Conservation (phyloP, 345 rosid species). For the Psidium friedrichsthalianum region DNA sequence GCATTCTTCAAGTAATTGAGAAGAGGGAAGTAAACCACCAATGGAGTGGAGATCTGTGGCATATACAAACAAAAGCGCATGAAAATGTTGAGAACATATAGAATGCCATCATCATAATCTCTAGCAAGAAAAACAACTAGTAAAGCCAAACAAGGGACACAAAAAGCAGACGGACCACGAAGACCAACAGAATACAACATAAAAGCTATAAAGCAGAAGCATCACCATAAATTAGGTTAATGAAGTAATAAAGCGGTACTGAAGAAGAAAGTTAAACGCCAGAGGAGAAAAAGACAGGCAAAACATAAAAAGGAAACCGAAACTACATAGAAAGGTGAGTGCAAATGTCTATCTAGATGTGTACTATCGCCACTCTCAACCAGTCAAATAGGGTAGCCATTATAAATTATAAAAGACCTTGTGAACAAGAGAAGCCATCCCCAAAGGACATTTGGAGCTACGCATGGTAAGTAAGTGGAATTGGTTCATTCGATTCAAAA, state of each 20-base stretch:
- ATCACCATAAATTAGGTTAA: neutral
- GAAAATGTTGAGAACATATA: neutral
- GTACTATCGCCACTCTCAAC: neutral
- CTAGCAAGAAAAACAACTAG: neutral
- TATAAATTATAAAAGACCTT: neutral
- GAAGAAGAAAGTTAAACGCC: neutral
- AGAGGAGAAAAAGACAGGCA: neutral
- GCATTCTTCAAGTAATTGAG: conserved; percentile 64
- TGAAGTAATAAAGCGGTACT: neutral
- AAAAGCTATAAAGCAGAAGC: neutral
- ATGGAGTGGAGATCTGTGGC: conserved; percentile 75
- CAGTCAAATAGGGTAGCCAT: neutral
- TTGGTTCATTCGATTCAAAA: neutral
- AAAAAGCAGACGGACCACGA: neutral
- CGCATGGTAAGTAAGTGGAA: neutral
- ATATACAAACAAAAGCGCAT: neutral
- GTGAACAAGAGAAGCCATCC: neutral
- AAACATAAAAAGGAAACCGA: neutral
- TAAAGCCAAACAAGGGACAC: neutral
- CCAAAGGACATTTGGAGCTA: neutral
- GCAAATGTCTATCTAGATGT: neutral
- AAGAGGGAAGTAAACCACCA: conserved; percentile 90
- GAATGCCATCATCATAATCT: neutral
- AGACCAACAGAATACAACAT: neutral
- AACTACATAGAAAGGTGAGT: neutral